phyloP scores from a whole-genome alignment of 176 grass and related monocot genomes.

The Oryza meridionalis region DNA sequence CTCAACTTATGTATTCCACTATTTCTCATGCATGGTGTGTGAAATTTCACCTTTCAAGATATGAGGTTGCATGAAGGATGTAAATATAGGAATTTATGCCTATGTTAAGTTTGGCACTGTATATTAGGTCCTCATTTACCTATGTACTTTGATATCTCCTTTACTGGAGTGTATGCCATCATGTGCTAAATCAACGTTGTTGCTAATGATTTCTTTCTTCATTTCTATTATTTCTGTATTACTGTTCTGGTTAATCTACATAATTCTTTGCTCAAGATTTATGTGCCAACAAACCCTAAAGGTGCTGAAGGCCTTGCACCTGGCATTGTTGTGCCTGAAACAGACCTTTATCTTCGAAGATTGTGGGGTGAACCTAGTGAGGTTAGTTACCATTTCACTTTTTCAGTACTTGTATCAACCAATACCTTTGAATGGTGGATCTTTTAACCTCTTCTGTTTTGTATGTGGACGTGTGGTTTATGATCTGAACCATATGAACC shows the following conservation, averaged over 20 bases:
- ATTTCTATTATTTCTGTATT: background rate
- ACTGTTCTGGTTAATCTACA: background rate
- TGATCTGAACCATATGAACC: conserved; percentile 36
- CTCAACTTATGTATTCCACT: conserved; percentile 14
- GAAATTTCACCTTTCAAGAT: background rate
- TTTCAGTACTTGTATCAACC: conserved; percentile 9
- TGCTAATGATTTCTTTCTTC: background rate
- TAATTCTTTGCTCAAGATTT: conserved; percentile 48
- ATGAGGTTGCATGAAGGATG: background rate
- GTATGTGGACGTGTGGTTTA: background rate
- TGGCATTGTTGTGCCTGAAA: conserved; percentile 81
- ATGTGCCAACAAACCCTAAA: conserved; percentile 83
- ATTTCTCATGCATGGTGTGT: background rate
- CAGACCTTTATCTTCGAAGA: conserved; percentile 72
- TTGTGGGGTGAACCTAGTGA: conserved; percentile 90
- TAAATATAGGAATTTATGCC: background rate
- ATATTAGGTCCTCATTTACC: background rate
- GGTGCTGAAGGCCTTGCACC: conserved; percentile 82
- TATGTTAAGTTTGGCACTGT: background rate
- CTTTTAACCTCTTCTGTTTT: background rate
- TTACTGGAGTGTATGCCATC: background rate
- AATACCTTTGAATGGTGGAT: background rate
- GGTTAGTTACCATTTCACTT: conserved; percentile 52
- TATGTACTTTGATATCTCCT: background rate
- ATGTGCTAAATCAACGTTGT: background rate